Conservation (phyloP, 148 eudicot genomes). For the Rhododendron ovatum region DNA sequence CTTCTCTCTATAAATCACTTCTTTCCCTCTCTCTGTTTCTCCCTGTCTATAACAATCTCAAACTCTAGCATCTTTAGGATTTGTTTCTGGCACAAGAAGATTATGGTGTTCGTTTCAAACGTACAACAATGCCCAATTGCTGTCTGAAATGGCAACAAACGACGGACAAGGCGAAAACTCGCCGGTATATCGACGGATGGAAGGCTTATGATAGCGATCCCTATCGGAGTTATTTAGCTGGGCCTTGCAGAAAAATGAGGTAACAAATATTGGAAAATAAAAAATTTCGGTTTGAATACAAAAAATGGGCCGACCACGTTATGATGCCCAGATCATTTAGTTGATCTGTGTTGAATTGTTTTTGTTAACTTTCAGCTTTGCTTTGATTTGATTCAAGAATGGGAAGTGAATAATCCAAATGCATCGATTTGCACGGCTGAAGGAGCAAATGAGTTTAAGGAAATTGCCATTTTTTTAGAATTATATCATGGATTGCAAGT, state of each 20-base stretch:
- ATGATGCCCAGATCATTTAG: neutral
- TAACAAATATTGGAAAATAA: neutral
- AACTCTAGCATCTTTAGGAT: neutral
- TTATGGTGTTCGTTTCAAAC: slow-evolving; percentile 15
- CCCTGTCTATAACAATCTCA: neutral
- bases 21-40: neutral
- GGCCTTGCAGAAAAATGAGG: slow-evolving; percentile 57
- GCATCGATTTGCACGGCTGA: slow-evolving; percentile 48
- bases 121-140: slow-evolving; percentile 2
- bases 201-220: slow-evolving; percentile 51
- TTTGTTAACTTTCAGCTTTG: slow-evolving; percentile 34
- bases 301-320: neutral
- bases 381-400: slow-evolving; percentile 47
- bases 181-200: slow-evolving; percentile 46
- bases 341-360: neutral
- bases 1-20: neutral
- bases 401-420: slow-evolving; percentile 43
- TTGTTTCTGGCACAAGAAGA: neutral
- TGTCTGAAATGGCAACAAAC: slow-evolving; percentile 34
- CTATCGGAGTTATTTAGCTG: slow-evolving; percentile 53
- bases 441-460: slow-evolving; percentile 38
- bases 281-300: neutral
- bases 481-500: slow-evolving; percentile 56
- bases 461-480: slow-evolving; percentile 52
- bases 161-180: slow-evolving; percentile 52